Base-by-base conservation (phyloP, 495 filamentous ascomycete species). In the Podospora pseudocomata region DNA sequence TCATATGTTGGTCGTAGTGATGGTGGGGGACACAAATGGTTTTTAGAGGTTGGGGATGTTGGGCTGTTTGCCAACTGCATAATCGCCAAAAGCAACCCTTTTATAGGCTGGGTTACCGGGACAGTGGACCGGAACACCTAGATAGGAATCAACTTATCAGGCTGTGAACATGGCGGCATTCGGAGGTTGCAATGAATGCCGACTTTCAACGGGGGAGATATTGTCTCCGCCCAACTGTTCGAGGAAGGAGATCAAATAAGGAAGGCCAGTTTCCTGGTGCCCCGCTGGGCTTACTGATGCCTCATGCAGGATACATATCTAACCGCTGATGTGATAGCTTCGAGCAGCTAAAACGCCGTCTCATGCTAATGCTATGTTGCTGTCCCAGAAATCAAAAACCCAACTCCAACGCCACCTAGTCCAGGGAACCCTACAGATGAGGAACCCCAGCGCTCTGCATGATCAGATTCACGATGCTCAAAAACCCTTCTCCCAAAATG, bases 401-500 rank as follows among this genome's bases (percentile, higher is more conserved):
- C 39, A 49, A 49, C 39, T 49, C 39, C 5, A 49, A 6, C 39
- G 5, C 15, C 7, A 49, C 39, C 30, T 32, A 32, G 9, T 3
- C 39, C 55, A 57, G 39, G 28, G 2, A 57, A 57, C 16, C 26
- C 71, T 72, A 91, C 54, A 94, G 79, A 84, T 94, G 92, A 69
- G 92, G 91, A 65, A 97, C 92, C 13, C 82, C 80, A 23, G 86
- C 83, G 79, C 92, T 94, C 55, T 96, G 92, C 73, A 99, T 84
- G 11, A 90, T 75, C 67, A 99, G 79, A 73, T 97, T 97, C 34
- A 95, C 84, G 73, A 99, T 97, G 74, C 95, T 98, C 65, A 97
- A 76, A 69, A 98, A 87, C 0, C 96, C 96, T 77, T 99, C 96
- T 6, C 96, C 96, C 23, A 99, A 79, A 70, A 99, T 97, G 65